Base-by-base conservation (phyloP, 2,329 filamentous ascomycete genomes). In the Scedosporium apiospermum region DNA sequence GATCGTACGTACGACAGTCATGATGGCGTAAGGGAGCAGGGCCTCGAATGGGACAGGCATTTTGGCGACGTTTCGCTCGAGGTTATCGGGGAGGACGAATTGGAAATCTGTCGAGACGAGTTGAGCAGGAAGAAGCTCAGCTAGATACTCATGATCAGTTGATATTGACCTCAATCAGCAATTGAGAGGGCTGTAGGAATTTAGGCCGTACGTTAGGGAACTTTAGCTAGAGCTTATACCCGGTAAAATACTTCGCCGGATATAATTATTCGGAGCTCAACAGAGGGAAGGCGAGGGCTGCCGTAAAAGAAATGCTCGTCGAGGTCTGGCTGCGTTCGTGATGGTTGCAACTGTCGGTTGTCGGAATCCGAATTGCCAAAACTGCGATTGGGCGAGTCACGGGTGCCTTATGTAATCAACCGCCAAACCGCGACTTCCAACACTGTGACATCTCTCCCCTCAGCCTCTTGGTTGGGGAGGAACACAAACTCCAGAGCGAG, bases 31-130 rank as follows among this genome's bases (percentile, higher is more conserved):
- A 53, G 85, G 84, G 74, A 88, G 77, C 67, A 88, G 71, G 59
- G 83, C 76, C 74, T 88, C 85, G 75, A 87, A 88, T 58, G 85
- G 85, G 66, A 88, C 75, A 64, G 82, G 82, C 85, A 88, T 88
- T 61, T 70, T 74, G 74, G 65, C 65, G 51, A 14, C 2, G 64
- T 60, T 51, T 44, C 14, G 23, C 18, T 34, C 21, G 44, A 14
- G 14, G 4, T 27, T 10, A 27, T 27, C 6, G 51, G 7, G 21
- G 51, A 55, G 12, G 12, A 55, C 5, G 18, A 55, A 26, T 55
- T 14, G 49, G 49, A 5, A 55, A 26, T 14, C 12, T 14, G 21
- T 21, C 49, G 49, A 55, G 23, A 55, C 49, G 23, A 38, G 23
- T 55, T 6, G 23, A 12, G 51, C 23, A 12, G 18, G 23, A 21